Evolutionary conservation across 345 rosid species (phyloP).

Genomic region (Orychophragmus violaceus): DNA sequence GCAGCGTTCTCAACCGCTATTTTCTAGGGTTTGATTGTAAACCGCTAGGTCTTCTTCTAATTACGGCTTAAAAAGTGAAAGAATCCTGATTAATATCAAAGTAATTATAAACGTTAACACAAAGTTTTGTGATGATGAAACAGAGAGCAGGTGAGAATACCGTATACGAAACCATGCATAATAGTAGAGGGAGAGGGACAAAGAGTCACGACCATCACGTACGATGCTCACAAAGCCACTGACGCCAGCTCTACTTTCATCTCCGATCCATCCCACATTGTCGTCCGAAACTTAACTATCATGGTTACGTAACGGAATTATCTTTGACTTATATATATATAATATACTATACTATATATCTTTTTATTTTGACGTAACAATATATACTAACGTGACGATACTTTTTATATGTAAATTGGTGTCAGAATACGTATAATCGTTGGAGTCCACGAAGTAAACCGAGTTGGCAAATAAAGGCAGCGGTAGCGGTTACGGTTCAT

Average conservation of each 20-base stretch:
- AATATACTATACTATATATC: too few species aligned
- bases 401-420: neutral
- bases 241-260: constrained; percentile 44
- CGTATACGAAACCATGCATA: constrained; percentile 35
- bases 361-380: neutral
- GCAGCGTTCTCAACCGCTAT: neutral
- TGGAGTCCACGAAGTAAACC: neutral
- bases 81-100: neutral
- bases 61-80: neutral
- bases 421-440: constrained; percentile 47
- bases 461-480: constrained; percentile 22
- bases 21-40: neutral
- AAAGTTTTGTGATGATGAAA: neutral
- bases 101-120: neutral
- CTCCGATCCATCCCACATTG: constrained; percentile 33
- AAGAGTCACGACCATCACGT: constrained; percentile 28
- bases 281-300: constrained; percentile 40
- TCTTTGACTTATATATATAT: constrained; percentile 15
- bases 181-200: constrained; percentile 35
- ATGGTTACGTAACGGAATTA: constrained; percentile 30
- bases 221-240: constrained; percentile 26
- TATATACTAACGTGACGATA: neutral
- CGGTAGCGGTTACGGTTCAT: constrained; percentile 37
- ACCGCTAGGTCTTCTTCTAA: neutral
- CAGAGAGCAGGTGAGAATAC: constrained; percentile 45